These are phyloP conservation scores for Cicer cuneatum DNA, from an alignment of 306 rosid species.

Conservation along the genomic window DNA sequence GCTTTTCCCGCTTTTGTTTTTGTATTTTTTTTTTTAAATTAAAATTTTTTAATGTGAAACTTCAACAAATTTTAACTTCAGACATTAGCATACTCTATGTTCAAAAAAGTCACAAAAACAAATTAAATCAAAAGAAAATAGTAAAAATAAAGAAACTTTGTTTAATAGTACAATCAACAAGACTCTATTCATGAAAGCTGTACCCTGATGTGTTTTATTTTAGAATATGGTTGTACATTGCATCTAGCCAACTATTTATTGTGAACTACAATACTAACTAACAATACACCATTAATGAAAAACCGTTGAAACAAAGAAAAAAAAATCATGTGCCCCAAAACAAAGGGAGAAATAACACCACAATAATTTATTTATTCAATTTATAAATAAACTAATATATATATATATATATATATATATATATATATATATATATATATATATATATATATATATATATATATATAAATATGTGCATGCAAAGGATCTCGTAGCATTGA, in stretches of 20 bases:
- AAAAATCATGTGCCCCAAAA: not conserved
- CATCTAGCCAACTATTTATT: not conserved
- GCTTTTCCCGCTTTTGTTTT: no score
- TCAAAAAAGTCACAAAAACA: not conserved
- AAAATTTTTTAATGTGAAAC: no score
- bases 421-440: no score
- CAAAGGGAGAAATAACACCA: not conserved
- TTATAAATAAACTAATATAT: no score
- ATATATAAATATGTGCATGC: no score
- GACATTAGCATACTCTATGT: no score
- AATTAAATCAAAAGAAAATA: not conserved
- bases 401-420: no score
- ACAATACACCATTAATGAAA: constrained; percentile 5
- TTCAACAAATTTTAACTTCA: no score
- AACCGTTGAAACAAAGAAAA: not conserved
- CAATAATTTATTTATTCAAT: not conserved
- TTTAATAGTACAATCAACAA: not conserved
- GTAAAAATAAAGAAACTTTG: not conserved
- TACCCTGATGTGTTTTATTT: not conserved
- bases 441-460: no score
- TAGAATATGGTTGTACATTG: no score
- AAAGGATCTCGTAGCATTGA: no score
- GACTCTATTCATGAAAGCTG: not conserved
- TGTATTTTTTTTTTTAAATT: no score
- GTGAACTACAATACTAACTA: not conserved